Evolutionary conservation across 2,329 filamentous ascomycete genomes (phyloP).

Genomic region (Geosmithia morbida): DNA sequence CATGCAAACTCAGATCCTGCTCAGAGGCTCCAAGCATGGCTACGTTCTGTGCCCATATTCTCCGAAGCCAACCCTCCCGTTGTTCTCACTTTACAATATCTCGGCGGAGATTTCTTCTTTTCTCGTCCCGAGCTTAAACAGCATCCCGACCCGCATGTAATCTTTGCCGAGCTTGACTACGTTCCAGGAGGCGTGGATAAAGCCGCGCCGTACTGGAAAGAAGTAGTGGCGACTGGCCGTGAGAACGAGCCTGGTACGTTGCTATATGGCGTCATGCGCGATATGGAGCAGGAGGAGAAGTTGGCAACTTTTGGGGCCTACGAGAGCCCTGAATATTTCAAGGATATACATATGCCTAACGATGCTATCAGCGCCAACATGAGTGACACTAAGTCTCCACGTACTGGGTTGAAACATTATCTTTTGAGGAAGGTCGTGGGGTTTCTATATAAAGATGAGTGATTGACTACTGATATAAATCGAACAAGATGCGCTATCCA

Average conservation of each 20-base stretch:
- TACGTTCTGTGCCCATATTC: conserved; percentile 5
- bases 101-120: conserved; percentile 8
- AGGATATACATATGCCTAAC: conserved; percentile 12
- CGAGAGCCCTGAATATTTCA: conserved; percentile 11
- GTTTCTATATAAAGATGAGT: conserved; percentile 7
- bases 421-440: conserved; percentile 10
- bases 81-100: conserved; percentile 8
- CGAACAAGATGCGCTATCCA: no score
- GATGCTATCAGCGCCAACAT: conserved; percentile 11
- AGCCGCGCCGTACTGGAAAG: conserved; percentile 12
- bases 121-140: conserved; percentile 3
- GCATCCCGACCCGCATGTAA: conserved; percentile 8
- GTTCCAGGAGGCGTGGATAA: conserved; percentile 7
- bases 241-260: conserved; percentile 9
- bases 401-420: conserved; percentile 10
- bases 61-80: conserved; percentile 2
- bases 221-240: conserved; percentile 9
- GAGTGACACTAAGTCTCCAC: conserved; percentile 8
- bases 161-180: conserved; percentile 13
- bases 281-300: conserved; percentile 6
- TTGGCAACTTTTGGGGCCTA: conserved; percentile 12
- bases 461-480: not conserved
- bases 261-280: conserved; percentile 10
- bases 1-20: conserved; percentile 10
- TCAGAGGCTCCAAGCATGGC: conserved; percentile 9